Percentiles rank a stretch among this genome's conserved stretches.
Evolutionary conservation across 805 yeast genomes (phyloP).

Genomic region (Candida yuanshanica): DNA sequence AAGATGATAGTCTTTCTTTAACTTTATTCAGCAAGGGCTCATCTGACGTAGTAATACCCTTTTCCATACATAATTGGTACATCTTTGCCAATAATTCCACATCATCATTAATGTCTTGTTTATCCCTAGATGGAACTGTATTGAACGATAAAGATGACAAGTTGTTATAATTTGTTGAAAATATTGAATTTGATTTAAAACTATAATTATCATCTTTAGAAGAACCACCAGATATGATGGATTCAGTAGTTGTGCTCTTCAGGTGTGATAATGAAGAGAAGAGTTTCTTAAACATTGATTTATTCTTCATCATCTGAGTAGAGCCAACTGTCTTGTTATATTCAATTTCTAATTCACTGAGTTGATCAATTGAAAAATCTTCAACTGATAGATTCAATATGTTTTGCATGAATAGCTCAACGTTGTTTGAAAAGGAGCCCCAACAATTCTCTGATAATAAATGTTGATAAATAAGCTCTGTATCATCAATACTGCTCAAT

Average conservation of each 20-base stretch:
- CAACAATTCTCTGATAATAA: conserved; percentile 36
- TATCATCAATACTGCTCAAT: conserved; percentile 29
- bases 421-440: conserved; percentile 35
- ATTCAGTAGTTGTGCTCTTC: conserved; percentile 6
- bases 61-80: conserved; percentile 19
- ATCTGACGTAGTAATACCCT: conserved; percentile 9
- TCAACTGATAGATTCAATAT: conserved; percentile 13
- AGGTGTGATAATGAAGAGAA: conserved; percentile 4
- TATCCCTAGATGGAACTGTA: neutral
- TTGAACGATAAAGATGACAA: conserved; percentile 6
- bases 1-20: conserved; percentile 10
- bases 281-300: conserved; percentile 12
- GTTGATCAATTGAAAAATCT: conserved; percentile 7
- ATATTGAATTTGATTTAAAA: conserved; percentile 6
- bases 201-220: conserved; percentile 4
- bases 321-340: neutral
- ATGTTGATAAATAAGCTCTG: conserved; percentile 35
- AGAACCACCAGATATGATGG: conserved; percentile 8
- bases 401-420: conserved; percentile 29
- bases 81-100: conserved; percentile 15
- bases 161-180: conserved; percentile 12
- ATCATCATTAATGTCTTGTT: conserved; percentile 8
- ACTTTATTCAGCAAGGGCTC: conserved; percentile 13
- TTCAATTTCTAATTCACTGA: conserved; percentile 6
- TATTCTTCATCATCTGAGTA: conserved; percentile 1